Conservation (phyloP, 2,329 filamentous ascomycete genomes). For the Colletotrichum paranaense region DNA sequence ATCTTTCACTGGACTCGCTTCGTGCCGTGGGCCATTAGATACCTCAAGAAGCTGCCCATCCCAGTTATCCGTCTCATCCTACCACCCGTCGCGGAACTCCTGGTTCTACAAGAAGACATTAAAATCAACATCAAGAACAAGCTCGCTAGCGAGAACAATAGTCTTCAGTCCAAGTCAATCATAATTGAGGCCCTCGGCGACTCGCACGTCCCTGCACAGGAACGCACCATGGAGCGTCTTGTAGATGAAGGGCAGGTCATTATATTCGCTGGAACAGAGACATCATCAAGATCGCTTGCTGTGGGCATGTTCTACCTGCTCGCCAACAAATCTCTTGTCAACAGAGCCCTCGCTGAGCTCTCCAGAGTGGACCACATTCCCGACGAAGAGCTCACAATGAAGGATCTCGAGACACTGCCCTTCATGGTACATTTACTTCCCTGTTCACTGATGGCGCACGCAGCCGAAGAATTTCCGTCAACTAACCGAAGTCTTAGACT, state of each 20-base stretch:
- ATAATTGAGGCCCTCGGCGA: background rate
- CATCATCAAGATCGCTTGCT: constrained; percentile 29
- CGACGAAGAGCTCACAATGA: constrained; percentile 22
- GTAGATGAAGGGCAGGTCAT: constrained; percentile 36
- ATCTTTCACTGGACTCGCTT: constrained; percentile 34
- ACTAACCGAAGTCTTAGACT: constrained; percentile 15
- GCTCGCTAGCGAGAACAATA: background rate
- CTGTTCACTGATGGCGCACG: background rate
- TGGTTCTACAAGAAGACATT: constrained; percentile 11
- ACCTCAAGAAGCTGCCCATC: constrained; percentile 18
- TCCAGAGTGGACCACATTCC: constrained; percentile 30
- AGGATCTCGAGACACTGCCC: constrained; percentile 32
- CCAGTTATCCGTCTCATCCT: constrained; percentile 6
- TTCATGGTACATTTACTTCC: constrained; percentile 30
- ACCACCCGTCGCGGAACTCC: constrained; percentile 23
- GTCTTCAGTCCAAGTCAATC: background rate
- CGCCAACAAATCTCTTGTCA: constrained; percentile 6
- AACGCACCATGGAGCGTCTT: constrained; percentile 23
- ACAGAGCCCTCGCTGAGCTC: constrained; percentile 9
- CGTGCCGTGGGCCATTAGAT: constrained; percentile 24
- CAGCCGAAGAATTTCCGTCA: background rate
- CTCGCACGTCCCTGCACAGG: background rate
- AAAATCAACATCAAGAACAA: constrained; percentile 30
- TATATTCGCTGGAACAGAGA: constrained; percentile 38
- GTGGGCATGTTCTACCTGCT: constrained; percentile 31